Conservation (phyloP, 202 grass and related monocot genomes). For the Saccharum hybrid region DNA sequence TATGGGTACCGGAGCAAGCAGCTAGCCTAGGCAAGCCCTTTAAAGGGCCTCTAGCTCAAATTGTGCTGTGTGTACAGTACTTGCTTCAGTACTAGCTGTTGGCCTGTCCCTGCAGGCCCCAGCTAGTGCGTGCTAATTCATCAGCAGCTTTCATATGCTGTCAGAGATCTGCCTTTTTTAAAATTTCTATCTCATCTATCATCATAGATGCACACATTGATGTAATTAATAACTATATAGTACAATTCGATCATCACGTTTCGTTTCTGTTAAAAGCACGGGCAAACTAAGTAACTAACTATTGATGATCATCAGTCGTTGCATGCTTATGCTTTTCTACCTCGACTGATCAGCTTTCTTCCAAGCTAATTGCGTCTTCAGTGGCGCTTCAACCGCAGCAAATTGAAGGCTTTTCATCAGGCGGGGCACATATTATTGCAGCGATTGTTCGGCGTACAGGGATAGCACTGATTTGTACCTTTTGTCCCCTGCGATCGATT, state of each 20-base stretch:
- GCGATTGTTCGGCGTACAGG: slow-evolving; percentile 56
- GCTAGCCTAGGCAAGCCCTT: slow-evolving; percentile 41
- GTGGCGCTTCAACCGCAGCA: slow-evolving; percentile 28
- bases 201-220: slow-evolving; percentile 16
- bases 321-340: too few species aligned
- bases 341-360: neutral
- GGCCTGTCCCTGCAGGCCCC: slow-evolving; percentile 8
- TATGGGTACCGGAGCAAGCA: slow-evolving; percentile 23
- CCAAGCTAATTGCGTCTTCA: slow-evolving; percentile 24
- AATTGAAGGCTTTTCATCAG: slow-evolving; percentile 30
- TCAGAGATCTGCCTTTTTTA: slow-evolving; percentile 50
- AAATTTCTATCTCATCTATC: neutral
- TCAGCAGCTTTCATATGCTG: slow-evolving; percentile 46
- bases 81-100: slow-evolving; percentile 48
- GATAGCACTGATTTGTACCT: slow-evolving; percentile 60
- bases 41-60: slow-evolving; percentile 47
- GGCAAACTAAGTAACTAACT: too few species aligned
- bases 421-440: slow-evolving; percentile 49
- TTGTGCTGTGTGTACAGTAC: slow-evolving; percentile 51
- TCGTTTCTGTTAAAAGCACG: neutral
- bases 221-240: neutral
- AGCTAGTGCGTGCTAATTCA: slow-evolving; percentile 51
- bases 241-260: neutral
- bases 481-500: slow-evolving; percentile 53
- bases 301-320: too few species aligned